Evolutionary conservation across 1,139 yeast genomes (phyloP).

Genomic region (Insectozyma bohioensis): DNA sequence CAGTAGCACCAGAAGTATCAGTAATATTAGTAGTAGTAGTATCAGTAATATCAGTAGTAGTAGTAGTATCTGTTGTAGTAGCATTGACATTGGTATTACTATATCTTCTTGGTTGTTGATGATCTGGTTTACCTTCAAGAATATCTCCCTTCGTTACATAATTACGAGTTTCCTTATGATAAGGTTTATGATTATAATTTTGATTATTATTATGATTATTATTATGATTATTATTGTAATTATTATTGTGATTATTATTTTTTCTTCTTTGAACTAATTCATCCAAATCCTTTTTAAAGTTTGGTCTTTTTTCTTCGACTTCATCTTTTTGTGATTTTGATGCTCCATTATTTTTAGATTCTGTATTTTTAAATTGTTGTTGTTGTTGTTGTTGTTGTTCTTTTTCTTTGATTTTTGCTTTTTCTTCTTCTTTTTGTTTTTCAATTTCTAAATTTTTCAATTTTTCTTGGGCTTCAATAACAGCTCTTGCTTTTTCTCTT

Average conservation of each 20-base stretch:
- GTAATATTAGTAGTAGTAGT: too few relatives aligned
- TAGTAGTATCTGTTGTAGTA: too few relatives aligned
- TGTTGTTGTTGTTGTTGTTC: slow-evolving; percentile 5
- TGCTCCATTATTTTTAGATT: slow-evolving; percentile 15
- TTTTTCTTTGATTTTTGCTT: slow-evolving; percentile 1
- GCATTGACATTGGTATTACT: too few relatives aligned
- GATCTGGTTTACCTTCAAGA: neutral
- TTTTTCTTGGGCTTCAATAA: slow-evolving; percentile 6
- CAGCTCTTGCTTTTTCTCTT: slow-evolving; percentile 1
- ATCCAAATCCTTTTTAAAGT: slow-evolving; percentile 33
- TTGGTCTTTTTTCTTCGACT: slow-evolving; percentile 25
- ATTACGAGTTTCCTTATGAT: too few relatives aligned
- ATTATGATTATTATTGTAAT: neutral
- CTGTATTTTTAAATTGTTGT: slow-evolving; percentile 2
- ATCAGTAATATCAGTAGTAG: too few relatives aligned
- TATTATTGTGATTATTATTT: slow-evolving; percentile 1
- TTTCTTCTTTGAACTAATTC: slow-evolving; percentile 23
- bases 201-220: too few relatives aligned
- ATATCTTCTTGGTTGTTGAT: too few relatives aligned
- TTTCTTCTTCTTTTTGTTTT: slow-evolving; percentile 9
- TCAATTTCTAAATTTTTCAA: slow-evolving; percentile 6
- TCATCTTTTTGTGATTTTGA: slow-evolving; percentile 2
- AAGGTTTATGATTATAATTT: too few relatives aligned
- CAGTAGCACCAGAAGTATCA: too few relatives aligned
- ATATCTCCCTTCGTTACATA: neutral